phyloP scores from a whole-genome alignment of 1,284 basidiomycete genomes.

The Mycena sp. region DNA sequence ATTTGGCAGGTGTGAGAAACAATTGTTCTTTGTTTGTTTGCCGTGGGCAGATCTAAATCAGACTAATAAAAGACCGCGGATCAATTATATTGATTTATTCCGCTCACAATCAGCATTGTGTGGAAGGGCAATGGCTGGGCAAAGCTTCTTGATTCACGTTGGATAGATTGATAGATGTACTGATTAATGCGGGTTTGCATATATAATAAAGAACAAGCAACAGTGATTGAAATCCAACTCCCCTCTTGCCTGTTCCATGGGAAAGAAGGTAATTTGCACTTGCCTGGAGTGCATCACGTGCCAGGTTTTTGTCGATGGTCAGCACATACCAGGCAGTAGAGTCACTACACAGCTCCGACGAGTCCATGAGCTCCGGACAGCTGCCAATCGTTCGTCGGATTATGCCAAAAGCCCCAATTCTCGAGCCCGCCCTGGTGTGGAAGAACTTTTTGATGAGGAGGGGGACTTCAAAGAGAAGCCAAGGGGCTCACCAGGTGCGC shows the following conservation, averaged over 20 bases:
- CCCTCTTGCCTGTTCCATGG: neutral
- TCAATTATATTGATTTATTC: no score
- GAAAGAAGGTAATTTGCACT: neutral
- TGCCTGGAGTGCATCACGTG: neutral
- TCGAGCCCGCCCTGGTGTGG: neutral
- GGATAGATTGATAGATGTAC: no score
- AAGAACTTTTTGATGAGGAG: neutral
- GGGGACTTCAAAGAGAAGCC: neutral
- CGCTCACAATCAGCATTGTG: no score
- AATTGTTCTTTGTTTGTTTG: no score
- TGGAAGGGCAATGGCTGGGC: no score
- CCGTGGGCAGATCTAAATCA: no score
- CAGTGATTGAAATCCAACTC: no score
- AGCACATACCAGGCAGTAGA: neutral
- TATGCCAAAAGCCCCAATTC: neutral
- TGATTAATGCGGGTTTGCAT: no score
- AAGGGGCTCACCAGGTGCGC: neutral
- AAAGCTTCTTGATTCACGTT: no score
- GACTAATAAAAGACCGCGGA: no score
- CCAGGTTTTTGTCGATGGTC: neutral
- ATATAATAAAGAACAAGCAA: neutral
- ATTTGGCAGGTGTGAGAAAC: neutral
- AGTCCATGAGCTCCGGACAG: neutral
- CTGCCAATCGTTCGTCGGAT: neutral
- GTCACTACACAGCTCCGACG: neutral